Base-by-base conservation (phyloP, 352 stramenopile species). In the Nothophytophthora sp. region DNA sequence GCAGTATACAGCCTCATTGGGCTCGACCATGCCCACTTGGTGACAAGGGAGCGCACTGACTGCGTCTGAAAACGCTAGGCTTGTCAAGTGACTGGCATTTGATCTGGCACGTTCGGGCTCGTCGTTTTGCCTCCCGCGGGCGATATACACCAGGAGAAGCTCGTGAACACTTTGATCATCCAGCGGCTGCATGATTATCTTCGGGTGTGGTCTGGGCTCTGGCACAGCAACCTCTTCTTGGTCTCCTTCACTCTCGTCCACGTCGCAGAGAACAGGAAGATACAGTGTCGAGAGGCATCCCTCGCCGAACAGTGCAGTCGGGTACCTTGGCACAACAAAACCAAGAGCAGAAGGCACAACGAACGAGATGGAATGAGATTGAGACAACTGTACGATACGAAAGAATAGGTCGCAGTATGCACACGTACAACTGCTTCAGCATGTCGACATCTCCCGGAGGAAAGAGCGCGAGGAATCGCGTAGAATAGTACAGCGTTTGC, bases 341-440 rank as follows among this genome's bases (percentile, higher is more conserved):
- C 1, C 30, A 37, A 60, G 13, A 50, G 18, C 29, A 33, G 44
- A 40, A 53, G 1, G 25, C n/a, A n/a, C n/a, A n/a, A n/a, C n/a
- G n/a, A n/a, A n/a, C n/a, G n/a, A n/a, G n/a, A n/a, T n/a, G n/a
- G n/a, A n/a, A 24, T 28, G 28, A 13, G 19, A n/a, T 18, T 46
- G 28, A 44, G 23, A 45, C 28, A 5, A 4, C 33, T 13, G 37
- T 23, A 22, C 40, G 40, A n/a, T 22, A 10, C 11, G 18, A 11
- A 12, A 22, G 20, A 24, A 52, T 32, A 25, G 13, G 29, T 15
- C 12, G 11, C 19, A 53, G 9, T 30, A 10, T 46, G 28, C 5
- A n/a, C n/a, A n/a, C 67, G 44, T 59, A 79, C 66, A 69, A 28
- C 51, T 72, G 66, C 42, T 65, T 59, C 25, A 79, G 44, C 2